Base-by-base conservation (phyloP, 768 basidiomycete species). In the Tricholoma terreum region DNA sequence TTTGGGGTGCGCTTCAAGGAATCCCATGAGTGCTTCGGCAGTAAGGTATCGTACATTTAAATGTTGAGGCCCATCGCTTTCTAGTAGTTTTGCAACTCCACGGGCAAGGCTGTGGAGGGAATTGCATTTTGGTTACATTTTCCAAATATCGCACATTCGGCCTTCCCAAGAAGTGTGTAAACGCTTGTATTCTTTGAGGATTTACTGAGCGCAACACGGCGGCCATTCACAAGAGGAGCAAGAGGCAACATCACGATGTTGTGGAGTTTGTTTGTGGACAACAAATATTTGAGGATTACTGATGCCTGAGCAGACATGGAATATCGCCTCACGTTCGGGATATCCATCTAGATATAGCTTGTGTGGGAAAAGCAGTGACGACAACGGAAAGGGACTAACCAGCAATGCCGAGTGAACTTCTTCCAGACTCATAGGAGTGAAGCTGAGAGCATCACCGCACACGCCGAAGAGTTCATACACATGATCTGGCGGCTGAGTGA, bases 171-270 rank as follows among this genome's bases (percentile, higher is more conserved):
- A 21, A 79, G 60, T 1, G 68, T 69, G 46, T 69, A 63, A 0
- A 49, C 48, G n/a, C n/a, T n/a, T n/a, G n/a, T n/a, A 1, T 42
- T 55, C 2, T 21, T 43, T 6, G 52, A 24, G n/a, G 21, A 24
- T 1, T 27, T 38, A 31, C 55, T 45, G 24, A 73, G 61, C 5
- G 71, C 57, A 17, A 69, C 52, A 7, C 21, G 54, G 14, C 54
- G 51, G 4, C 65, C 68, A 10, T 61, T 66, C 1, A 71, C 60
- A 1, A 71, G 55, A 0, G 72, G 69, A 21, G 79, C 48, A 17
- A 81, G 54, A 2, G 77, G 78, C 3, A 81, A 64, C 0, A 67
- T 71, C 10, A 71, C 54, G 9, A 81, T 50, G 51, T 74, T 68
- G 17, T 60, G 54, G 15, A 79, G 48, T 17, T 75, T 61, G 0